Conservation (phyloP, 1,284 basidiomycete genomes). For the Hemileia vastatrix region DNA sequence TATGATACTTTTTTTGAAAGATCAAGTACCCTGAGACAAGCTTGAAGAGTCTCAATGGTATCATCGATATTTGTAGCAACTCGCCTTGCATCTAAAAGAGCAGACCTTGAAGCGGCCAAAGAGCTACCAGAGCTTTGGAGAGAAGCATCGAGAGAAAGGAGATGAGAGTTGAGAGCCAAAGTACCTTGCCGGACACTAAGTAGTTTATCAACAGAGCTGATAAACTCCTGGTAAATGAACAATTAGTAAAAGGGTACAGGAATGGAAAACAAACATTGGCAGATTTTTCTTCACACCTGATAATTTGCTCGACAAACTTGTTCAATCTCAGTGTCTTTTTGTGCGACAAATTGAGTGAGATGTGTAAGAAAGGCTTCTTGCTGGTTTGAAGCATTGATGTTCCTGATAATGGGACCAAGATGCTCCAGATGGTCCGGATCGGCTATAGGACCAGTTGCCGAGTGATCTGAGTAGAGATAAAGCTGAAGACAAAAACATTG, state of each 20-base stretch:
- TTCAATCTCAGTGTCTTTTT: conserved; percentile 94
- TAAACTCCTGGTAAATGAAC: conserved; percentile 68
- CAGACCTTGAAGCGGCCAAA: conserved; percentile 63
- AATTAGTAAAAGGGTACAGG: not conserved
- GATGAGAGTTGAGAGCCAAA: conserved; percentile 50
- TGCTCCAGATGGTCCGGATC: conserved; percentile 42
- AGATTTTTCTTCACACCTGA: conserved; percentile 49
- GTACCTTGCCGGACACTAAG: conserved; percentile 76
- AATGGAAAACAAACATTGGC: not conserved
- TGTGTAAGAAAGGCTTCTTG: conserved; percentile 84
- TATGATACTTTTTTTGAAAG: conserved; percentile 86
- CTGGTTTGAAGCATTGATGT: conserved; percentile 74
- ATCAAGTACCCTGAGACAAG: conserved; percentile 81
- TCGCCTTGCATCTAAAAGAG: conserved; percentile 76
- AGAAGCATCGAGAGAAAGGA: conserved; percentile 53
- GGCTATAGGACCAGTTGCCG: conserved; percentile 6
- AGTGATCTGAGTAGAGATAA: conserved; percentile 7
- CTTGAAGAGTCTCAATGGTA: conserved; percentile 86
- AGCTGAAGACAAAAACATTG: not conserved
- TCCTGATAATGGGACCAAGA: conserved; percentile 44
- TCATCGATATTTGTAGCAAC: conserved; percentile 89
- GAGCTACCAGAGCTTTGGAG: conserved; percentile 61
- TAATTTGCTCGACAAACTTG: conserved; percentile 91
- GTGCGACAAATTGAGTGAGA: conserved; percentile 72
- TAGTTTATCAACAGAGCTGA: conserved; percentile 85